phyloP scores from a whole-genome alignment of 225 moss, liverwort and hornwort genomes.

The Straminergon stramineum region DNA sequence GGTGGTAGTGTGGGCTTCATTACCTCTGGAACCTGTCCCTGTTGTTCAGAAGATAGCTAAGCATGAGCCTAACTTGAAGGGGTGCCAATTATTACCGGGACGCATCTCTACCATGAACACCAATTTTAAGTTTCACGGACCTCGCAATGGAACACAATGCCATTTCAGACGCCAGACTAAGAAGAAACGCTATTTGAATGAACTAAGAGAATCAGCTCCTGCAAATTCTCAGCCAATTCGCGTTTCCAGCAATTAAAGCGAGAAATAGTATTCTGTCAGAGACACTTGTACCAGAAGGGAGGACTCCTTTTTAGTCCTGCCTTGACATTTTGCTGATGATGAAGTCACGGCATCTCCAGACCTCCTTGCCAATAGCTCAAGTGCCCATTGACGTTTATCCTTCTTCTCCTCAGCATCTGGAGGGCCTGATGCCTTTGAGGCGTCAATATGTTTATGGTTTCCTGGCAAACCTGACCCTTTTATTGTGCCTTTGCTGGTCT shows the following conservation, averaged over 20 bases:
- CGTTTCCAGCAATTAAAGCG: not conserved
- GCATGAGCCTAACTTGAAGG: not conserved
- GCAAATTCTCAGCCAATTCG: not conserved
- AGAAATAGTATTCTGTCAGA: not conserved
- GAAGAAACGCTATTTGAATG: not conserved
- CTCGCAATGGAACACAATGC: not conserved
- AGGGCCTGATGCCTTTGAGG: conserved; percentile 16
- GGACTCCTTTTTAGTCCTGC: conserved; percentile 40
- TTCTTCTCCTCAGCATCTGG: conserved; percentile 51
- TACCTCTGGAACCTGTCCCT: conserved; percentile 69
- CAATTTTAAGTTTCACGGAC: not conserved
- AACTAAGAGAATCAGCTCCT: not conserved
- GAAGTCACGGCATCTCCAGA: conserved; percentile 49
- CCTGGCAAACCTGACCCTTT: conserved; percentile 3
- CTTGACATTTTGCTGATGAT: conserved; percentile 28
- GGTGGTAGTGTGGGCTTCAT: conserved; percentile 68
- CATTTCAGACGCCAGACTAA: not conserved
- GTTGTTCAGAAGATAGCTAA: conserved; percentile 4
- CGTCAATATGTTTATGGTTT: not conserved
- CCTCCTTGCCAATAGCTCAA: conserved; percentile 92
- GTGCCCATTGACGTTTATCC: conserved; percentile 96
- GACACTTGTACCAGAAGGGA: conserved; percentile 48
- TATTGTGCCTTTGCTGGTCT: conserved; percentile 3
- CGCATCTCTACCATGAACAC: not conserved
- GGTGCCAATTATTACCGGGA: not conserved